Base-by-base conservation (phyloP, 345 rosid genomes). In the Rubroshorea leprosula region DNA sequence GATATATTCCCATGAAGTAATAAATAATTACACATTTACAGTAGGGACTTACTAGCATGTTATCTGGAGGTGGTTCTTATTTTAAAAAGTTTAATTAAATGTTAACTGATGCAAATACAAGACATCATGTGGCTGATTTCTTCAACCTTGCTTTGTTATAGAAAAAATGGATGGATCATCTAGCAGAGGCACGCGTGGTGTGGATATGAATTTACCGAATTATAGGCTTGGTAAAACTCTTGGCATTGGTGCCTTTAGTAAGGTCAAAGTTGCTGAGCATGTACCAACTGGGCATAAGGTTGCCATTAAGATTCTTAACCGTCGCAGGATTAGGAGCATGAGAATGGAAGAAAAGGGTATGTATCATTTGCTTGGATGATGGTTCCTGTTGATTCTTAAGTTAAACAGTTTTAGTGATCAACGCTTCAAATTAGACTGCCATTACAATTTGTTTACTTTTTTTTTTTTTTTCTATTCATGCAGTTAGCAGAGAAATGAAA, bases 401-500 rank as follows among this genome's bases (percentile, higher is more conserved):
- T 2, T 35, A n/a, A n/a, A n/a, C n/a, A n/a, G n/a, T n/a, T n/a
- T 35, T 4, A 13, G 9, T 4, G 5, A 29, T 29, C 41, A 35
- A 35, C 12, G 7, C 12, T 35, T 9, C 5, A 3, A 29, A 9
- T 29, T 29, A 9, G 41, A 13, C 41, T 35, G 41, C 7, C 11
- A 35, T 35, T 2, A 35, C 41, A 8, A n/a, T n/a, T n/a, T n/a
- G n/a, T n/a, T n/a, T 35, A 2, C 1, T 35, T 35, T 10, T 4
- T 35, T 35, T 13, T 1, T 35, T 35, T 6, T 35, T 10, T 35
- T 35, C 12, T 35, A 4, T 35, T 35, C 12, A 35, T 68, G 71
- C 81, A 94, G 99, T 90, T 68, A 76, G 90, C 60, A 82, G 96
- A 71, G 99, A 94, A 76, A 87, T 94, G 62, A 94, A 87, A 69